Conservation (phyloP, 169 alveolate species). For the Plasmodium sp. region DNA sequence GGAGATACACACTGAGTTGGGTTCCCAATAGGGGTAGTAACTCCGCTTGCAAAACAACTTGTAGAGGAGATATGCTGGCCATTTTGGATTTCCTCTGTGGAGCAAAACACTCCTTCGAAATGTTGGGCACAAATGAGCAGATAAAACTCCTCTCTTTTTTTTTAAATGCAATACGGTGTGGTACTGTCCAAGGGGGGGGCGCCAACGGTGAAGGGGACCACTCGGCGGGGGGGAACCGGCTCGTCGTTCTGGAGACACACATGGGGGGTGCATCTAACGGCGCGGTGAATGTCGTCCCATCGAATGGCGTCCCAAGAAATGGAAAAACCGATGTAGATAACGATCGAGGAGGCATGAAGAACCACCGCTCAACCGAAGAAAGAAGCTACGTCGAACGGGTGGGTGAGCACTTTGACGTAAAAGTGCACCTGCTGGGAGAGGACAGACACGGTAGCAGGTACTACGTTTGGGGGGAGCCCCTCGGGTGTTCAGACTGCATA, state of each 20-base stretch:
- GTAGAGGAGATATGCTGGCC: not conserved
- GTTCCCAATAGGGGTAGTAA: not conserved
- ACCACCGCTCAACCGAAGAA: not conserved
- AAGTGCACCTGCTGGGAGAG: not conserved
- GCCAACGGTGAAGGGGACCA: not conserved
- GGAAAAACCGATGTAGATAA: not conserved
- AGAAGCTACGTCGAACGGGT: not conserved
- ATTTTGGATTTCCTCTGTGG: slow-evolving; percentile 9
- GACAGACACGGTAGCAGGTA: slow-evolving; percentile 15
- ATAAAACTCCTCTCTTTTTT: not conserved
- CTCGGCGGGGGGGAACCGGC: not conserved
- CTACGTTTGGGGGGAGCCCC: not conserved
- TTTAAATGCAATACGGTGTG: slow-evolving; percentile 7
- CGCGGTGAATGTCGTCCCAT: not conserved
- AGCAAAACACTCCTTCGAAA: slow-evolving; percentile 15
- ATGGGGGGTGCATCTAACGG: not conserved
- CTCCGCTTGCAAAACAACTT: not conserved
- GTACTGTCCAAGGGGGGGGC: not conserved
- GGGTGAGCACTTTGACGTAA: not conserved
- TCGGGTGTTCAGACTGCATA: slow-evolving; percentile 21
- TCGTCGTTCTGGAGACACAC: not conserved
- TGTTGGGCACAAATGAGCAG: slow-evolving; percentile 6
- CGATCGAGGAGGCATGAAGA: not conserved
- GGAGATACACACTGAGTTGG: slow-evolving; percentile 6
- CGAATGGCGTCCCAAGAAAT: not conserved